Percentiles rank a stretch among this genome's conserved stretches.
These are phyloP conservation scores for Penicillium soppii DNA, from an alignment of 495 filamentous ascomycete genomes.

Conservation along the genomic window DNA sequence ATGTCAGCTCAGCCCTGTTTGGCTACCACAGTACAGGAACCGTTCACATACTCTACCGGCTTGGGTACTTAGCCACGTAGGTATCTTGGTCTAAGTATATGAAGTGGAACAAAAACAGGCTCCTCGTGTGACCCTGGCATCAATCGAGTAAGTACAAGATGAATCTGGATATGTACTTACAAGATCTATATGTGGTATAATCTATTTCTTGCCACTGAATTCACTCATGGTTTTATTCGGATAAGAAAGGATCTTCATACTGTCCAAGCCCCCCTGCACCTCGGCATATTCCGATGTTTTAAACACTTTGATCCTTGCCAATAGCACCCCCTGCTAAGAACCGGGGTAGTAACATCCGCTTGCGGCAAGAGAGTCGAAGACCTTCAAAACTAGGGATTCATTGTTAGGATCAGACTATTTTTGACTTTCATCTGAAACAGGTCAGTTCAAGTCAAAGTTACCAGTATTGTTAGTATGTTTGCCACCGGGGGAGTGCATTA, in stretches of 20 bases:
- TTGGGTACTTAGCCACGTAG: too few species aligned
- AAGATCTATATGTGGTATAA: neutral
- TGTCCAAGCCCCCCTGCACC: constrained; percentile 1
- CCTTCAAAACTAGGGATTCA: neutral
- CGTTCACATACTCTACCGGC: too few species aligned
- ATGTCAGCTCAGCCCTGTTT: constrained; percentile 26
- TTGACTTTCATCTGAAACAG: constrained; percentile 7
- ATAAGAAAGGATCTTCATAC: constrained; percentile 8
- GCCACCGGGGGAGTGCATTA: neutral
- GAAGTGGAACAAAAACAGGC: neutral
- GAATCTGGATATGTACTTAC: too few species aligned
- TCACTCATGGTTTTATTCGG: neutral
- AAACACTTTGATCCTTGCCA: constrained; percentile 6
- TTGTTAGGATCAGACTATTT: neutral
- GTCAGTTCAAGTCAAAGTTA: neutral
- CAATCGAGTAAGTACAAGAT: too few species aligned
- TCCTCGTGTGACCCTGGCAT: neutral
- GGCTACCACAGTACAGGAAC: constrained; percentile 11
- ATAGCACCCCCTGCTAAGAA: neutral
- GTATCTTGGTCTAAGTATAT: neutral
- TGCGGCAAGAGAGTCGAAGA: constrained; percentile 2
- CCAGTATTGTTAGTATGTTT: neutral
- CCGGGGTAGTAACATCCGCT: neutral
- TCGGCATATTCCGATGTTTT: constrained; percentile 29
- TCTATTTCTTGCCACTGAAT: neutral